phyloP scores from a whole-genome alignment of 495 filamentous ascomycete genomes.

The Neurospora sp. region DNA sequence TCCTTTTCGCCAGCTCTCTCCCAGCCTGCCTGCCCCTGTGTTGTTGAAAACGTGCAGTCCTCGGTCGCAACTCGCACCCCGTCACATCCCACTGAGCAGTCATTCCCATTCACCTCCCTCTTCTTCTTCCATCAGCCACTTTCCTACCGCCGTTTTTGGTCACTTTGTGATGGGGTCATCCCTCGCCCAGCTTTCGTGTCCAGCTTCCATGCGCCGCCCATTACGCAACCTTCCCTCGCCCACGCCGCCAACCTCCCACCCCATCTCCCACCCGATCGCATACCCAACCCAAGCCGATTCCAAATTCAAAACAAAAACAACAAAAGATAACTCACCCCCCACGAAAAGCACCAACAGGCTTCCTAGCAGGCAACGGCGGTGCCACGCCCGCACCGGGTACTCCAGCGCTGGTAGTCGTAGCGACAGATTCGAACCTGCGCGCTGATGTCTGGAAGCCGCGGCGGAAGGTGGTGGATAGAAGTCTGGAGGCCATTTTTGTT shows the following conservation, averaged over 20 bases:
- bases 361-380: slow-evolving; percentile 53
- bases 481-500: slow-evolving; percentile 36
- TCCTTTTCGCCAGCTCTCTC: neutral
- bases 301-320: neutral
- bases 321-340: slow-evolving; percentile 60
- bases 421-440: slow-evolving; percentile 28
- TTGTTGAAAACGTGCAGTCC: neutral
- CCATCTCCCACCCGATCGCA: neutral
- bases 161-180: too few species aligned
- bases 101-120: neutral
- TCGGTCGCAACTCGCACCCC: neutral
- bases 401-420: neutral
- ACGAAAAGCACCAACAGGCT: slow-evolving; percentile 83
- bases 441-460: slow-evolving; percentile 37
- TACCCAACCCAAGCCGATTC: neutral
- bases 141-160: too few species aligned
- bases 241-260: too few species aligned
- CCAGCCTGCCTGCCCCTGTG: neutral
- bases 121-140: neutral
- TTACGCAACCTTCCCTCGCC: too few species aligned
- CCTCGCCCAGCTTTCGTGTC: too few species aligned
- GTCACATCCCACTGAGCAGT: neutral
- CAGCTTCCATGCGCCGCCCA: too few species aligned
- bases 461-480: slow-evolving; percentile 24
- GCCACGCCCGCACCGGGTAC: slow-evolving; percentile 2